Base-by-base conservation (phyloP, 495 filamentous ascomycete genomes). In the Xylaria castorea region DNA sequence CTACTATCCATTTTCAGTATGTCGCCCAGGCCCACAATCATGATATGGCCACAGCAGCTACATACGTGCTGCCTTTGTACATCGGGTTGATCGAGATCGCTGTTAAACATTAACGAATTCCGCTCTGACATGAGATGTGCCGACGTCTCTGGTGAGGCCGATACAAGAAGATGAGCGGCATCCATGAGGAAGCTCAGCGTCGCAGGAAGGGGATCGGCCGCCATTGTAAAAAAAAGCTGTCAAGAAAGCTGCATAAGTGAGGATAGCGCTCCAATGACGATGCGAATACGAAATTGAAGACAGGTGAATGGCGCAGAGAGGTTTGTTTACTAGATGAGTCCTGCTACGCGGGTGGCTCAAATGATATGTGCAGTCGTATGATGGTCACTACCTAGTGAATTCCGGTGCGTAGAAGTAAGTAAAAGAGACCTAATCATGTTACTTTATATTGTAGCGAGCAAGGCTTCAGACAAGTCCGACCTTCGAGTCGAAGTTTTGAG, bases 31-130 rank as follows among this genome's bases (percentile, higher is more conserved):
- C 87, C 87, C 7, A 76, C 66, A 42, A 87, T 76, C 80, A 87
- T 82, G 62, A 88, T 86, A 70, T 87, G 83, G 38, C 87, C 87
- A 73, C 87, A 89, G 58, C 82, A 83, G 42, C 75, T 81, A 76
- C 87, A 89, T 22, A 82, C 81, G 64, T 83, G 83, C 63, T 86
- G 82, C 62, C 79, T 79, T 30, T 87, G 80, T 12, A 81, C 58
- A 30, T 87, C 85, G 7, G 85, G 76, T 65, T 68, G 80, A 18
- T 79, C 73, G 8, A 87, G 27, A 27, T 83, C 81, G 72, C 83
- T 79, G 32, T 83, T 78, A 66, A 85, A 80, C 75, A 86, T 75
- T 1, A 87, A 72, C 27, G 75, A 70, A 71, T 84, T 81, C 51
- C 83, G 78, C 34, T 77, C 79, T 61, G 79, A 82, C 82, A 88